Evolutionary conservation across 345 rosid genomes (phyloP).

Genomic region (Gossypium arboreum): DNA sequence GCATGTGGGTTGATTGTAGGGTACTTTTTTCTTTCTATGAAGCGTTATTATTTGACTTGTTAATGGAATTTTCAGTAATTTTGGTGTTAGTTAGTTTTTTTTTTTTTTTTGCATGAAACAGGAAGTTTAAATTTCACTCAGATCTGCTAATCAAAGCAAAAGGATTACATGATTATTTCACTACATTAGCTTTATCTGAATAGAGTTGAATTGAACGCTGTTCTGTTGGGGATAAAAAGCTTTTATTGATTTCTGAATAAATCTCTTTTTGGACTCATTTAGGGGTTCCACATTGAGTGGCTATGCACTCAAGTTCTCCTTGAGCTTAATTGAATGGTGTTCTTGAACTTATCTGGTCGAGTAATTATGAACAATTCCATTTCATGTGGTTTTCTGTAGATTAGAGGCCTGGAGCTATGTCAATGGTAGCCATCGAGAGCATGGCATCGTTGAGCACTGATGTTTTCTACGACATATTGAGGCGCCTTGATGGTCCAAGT

Average conservation of each 20-base stretch:
- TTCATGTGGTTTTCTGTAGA: constrained; percentile 7
- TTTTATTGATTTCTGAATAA: neutral
- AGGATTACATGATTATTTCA: too few species aligned
- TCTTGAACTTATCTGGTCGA: neutral
- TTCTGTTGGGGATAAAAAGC: neutral
- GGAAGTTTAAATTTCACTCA: neutral
- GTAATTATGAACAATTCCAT: constrained; percentile 1
- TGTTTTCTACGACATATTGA: constrained; percentile 65
- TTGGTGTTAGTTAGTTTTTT: neutral
- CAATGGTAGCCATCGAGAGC: constrained; percentile 37
- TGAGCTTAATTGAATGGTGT: neutral
- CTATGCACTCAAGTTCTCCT: neutral
- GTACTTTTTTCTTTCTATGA: neutral
- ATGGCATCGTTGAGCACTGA: constrained; percentile 52
- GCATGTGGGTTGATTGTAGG: neutral
- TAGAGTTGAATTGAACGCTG: neutral
- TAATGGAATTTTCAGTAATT: neutral
- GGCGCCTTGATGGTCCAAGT: constrained; percentile 69
- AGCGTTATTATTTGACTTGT: neutral
- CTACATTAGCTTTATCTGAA: neutral
- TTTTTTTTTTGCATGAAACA: neutral
- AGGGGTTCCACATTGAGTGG: neutral
- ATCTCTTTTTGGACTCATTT: neutral
- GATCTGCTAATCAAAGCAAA: neutral
- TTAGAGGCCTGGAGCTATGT: constrained; percentile 17